A percentile compares a stretch with the other conserved stretches of the same genome.
phyloP scores from a whole-genome alignment of 2,329 filamentous ascomycete species.

The Pyrenophora teres region DNA sequence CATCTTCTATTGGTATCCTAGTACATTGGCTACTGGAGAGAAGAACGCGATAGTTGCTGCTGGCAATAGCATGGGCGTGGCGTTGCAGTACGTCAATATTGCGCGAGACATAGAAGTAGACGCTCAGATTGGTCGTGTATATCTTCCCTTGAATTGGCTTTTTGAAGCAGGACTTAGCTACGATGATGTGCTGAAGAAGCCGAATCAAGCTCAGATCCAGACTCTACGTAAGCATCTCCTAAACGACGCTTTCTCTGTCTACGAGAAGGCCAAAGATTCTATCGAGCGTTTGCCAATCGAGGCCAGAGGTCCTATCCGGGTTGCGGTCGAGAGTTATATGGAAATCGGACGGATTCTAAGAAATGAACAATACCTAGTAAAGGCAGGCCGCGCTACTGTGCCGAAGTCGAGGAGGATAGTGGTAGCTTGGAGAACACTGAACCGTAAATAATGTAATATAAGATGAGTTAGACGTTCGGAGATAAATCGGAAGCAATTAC shows the following conservation, averaged over 20 bases:
- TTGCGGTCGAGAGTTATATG: slow-evolving; percentile 77
- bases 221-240: slow-evolving; percentile 60
- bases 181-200: slow-evolving; percentile 59
- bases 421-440: slow-evolving; percentile 64
- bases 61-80: slow-evolving; percentile 70
- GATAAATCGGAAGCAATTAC: slow-evolving; percentile 4
- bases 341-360: slow-evolving; percentile 70
- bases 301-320: slow-evolving; percentile 66
- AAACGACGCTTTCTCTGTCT: slow-evolving; percentile 64
- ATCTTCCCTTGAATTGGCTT: slow-evolving; percentile 69
- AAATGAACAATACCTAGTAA: slow-evolving; percentile 52
- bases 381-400: slow-evolving; percentile 54
- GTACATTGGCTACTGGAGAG: slow-evolving; percentile 36
- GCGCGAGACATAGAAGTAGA: slow-evolving; percentile 73
- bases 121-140: slow-evolving; percentile 68
- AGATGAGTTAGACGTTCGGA: neutral
- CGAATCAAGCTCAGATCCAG: slow-evolving; percentile 55
- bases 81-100: slow-evolving; percentile 79
- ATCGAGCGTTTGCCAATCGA: slow-evolving; percentile 67
- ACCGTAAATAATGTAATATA: slow-evolving; percentile 14
- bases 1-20: slow-evolving; percentile 63
- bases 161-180: slow-evolving; percentile 60
- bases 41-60: slow-evolving; percentile 57
- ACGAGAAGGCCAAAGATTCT: slow-evolving; percentile 58
- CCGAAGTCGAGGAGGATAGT: slow-evolving; percentile 55